Base-by-base conservation (phyloP, 768 basidiomycete species). In the Tylopilus sp. region DNA sequence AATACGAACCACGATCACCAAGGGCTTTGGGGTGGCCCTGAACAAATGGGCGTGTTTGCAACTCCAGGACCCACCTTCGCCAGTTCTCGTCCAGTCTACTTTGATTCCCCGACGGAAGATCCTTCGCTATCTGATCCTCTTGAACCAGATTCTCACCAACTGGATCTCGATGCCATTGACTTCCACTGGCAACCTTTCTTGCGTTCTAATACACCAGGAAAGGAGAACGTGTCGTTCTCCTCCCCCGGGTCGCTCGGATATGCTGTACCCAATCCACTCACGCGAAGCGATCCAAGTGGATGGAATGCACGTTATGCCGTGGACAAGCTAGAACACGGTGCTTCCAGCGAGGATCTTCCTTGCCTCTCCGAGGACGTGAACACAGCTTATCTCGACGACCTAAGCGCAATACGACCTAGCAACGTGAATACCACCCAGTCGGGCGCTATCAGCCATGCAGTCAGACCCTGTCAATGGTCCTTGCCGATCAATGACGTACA, bases 171-270 rank as follows among this genome's bases (percentile, higher is more conserved):
- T 6, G 58, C 60, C 4, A 65, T 85, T 9, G 79, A 79, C 57
- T 86, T 85, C 56, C 73, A 61, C 46, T 85, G 84, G 83, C 64
- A 69, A 41, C 76, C 77, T 9, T 86, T 84, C 56, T 62, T 72
- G 51, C 57, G 58, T 47, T 70, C 60, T 39, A 48, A 59, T 53
- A 11, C 40, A 47, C 52, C 47, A 46, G 57, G 55, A 42, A 41
- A 40, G 6, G 25, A 44, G 23, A 44, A 40, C 31, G 33, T 26
- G 11, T 36, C 44, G 15, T 40, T 48, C 41, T 52, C 36, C 21
- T 22, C 49, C 26, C 47, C 26, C 26, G 3, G 6, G 26, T 28
- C 39, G 2, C 40, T 55, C 23, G 51, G 35, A 47, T 26, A 38
- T 38, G 10, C 43, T 18, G 13, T 50, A 41, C 35, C 60, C 25